A percentile compares a stretch with the other conserved stretches of the same genome.
phyloP scores from a whole-genome alignment of 768 basidiomycete genomes.

The Paxillus involutus region DNA sequence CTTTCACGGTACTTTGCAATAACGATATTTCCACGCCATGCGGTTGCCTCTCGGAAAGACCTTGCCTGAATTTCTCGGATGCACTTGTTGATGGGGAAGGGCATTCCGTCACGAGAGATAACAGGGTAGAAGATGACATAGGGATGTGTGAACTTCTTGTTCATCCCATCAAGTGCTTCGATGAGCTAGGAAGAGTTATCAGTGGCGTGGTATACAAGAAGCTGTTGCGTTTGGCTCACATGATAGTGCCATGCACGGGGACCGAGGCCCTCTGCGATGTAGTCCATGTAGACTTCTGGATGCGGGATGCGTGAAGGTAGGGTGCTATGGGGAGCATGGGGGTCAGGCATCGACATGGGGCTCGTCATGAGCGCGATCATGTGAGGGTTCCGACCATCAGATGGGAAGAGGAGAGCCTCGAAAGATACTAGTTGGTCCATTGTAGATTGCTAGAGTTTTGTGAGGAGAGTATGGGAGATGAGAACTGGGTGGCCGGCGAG shows the following conservation, averaged over 20 bases:
- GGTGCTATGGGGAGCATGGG: slow-evolving; percentile 44
- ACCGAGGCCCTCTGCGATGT: slow-evolving; percentile 72
- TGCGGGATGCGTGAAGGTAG: slow-evolving; percentile 69
- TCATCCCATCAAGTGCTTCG: slow-evolving; percentile 79
- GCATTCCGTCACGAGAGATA: slow-evolving; percentile 76
- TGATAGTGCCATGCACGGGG: slow-evolving; percentile 72
- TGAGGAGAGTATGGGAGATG: slow-evolving; percentile 15
- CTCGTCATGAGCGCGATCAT: slow-evolving; percentile 76
- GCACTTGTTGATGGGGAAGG: slow-evolving; percentile 77
- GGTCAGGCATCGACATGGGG: slow-evolving; percentile 43
- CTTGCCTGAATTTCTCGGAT: slow-evolving; percentile 73
- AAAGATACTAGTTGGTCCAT: slow-evolving; percentile 70
- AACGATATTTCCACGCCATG: slow-evolving; percentile 82
- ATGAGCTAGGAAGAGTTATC: slow-evolving; percentile 48
- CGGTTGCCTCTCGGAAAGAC: slow-evolving; percentile 56
- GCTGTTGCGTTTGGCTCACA: slow-evolving; percentile 39
- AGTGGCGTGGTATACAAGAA: slow-evolving; percentile 17
- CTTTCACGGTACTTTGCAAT: slow-evolving; percentile 65
- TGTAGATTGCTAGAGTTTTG: slow-evolving; percentile 13
- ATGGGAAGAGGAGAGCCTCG: slow-evolving; percentile 75
- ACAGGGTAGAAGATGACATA: slow-evolving; percentile 82
- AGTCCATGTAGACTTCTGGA: slow-evolving; percentile 85
- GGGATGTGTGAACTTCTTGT: slow-evolving; percentile 71
- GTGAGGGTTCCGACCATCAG: slow-evolving; percentile 73
- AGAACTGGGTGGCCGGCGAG: slow-evolving; percentile 9